Conservation (phyloP, 768 basidiomycete genomes). For the Fomitopsis pulvina region DNA sequence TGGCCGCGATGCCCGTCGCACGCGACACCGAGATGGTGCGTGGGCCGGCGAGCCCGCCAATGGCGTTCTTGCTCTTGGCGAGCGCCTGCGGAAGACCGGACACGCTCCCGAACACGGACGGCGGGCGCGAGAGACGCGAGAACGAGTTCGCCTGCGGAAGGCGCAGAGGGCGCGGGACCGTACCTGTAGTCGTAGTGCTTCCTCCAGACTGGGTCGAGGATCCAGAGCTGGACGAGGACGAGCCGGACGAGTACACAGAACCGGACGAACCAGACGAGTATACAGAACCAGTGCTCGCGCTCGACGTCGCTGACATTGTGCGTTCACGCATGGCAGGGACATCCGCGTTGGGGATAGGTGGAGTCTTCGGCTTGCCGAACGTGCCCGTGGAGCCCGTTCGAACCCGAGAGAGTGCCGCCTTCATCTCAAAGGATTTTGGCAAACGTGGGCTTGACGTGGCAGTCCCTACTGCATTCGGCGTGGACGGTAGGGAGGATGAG, state of each 20-base stretch:
- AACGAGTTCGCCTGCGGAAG: slow-evolving; percentile 13
- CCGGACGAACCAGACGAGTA: not conserved
- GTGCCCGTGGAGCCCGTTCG: not conserved
- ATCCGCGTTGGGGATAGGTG: not conserved
- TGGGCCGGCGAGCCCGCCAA: slow-evolving; percentile 4
- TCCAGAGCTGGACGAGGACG: slow-evolving; percentile 1
- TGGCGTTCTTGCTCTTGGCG: slow-evolving; percentile 1
- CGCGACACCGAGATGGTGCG: slow-evolving; percentile 10
- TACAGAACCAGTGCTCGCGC: not conserved
- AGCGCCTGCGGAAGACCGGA: slow-evolving; percentile 2
- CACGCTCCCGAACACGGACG: slow-evolving; percentile 1
- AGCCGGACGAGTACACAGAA: not conserved
- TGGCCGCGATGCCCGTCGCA: not conserved
- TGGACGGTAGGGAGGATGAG: not conserved
- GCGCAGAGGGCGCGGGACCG: slow-evolving; percentile 19
- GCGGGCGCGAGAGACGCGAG: slow-evolving; percentile 6
- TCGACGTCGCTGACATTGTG: not conserved
- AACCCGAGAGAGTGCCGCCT: not conserved
- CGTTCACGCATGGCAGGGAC: not conserved
- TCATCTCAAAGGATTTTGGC: not conserved
- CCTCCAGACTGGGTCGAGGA: not conserved
- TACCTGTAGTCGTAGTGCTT: not conserved
- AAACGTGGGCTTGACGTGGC: not conserved
- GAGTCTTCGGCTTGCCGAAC: not conserved
- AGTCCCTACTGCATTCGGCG: not conserved